Base-by-base conservation (phyloP, 148 eudicot genomes). In the Rhododendron ovatum region DNA sequence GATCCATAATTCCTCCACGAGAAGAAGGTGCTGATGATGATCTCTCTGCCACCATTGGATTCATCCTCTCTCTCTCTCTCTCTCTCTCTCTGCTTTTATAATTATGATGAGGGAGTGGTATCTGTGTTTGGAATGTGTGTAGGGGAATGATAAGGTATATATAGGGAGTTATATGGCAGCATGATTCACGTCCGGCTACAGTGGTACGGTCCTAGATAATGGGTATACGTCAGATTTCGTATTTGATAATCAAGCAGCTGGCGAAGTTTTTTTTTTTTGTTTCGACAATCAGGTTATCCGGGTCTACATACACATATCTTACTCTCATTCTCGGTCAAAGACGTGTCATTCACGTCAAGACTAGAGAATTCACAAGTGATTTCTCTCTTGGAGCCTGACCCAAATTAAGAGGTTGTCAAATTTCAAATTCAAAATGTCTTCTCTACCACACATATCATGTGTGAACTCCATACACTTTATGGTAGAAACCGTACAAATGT, bases 11-110 rank as follows among this genome's bases (percentile, higher is more conserved):
- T 82, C 74, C 82, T 43, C 76, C 77, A 20, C 51, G 61, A 17
- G 77, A 69, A 20, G 84, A 39, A 74, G 86, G 24, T 30, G 82
- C 26, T 61, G 69, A 7, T 22, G 84, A 22, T 48, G 85, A 73
- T 73, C 47, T 73, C 22, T 51, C 37, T 43, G 13, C 48, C 80
- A 84, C 80, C 69, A 24, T 74, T 20, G 81, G 33, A 24, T 28
- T 45, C 63, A 28, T 43, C 51, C 53, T 39, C 53, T 76, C 39
- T 57, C 75, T 61, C 82, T 57, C 82, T 80, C 61, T 50, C 63
- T 80, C 39, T 50, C 61, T 80, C 82, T 80, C 82, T 80, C 61
- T 79, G 37, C 37, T 47, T 26, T 5, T 41, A 22, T 24, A 8
- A n/a, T 63, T 7, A 63, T 11, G 17, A 26, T 45, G 65, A 80